Percentiles rank a stretch among this genome's conserved stretches.
These are phyloP conservation scores for Hypoxylon sp. DNA, from an alignment of 2,329 filamentous ascomycete species.

Conservation along the genomic window DNA sequence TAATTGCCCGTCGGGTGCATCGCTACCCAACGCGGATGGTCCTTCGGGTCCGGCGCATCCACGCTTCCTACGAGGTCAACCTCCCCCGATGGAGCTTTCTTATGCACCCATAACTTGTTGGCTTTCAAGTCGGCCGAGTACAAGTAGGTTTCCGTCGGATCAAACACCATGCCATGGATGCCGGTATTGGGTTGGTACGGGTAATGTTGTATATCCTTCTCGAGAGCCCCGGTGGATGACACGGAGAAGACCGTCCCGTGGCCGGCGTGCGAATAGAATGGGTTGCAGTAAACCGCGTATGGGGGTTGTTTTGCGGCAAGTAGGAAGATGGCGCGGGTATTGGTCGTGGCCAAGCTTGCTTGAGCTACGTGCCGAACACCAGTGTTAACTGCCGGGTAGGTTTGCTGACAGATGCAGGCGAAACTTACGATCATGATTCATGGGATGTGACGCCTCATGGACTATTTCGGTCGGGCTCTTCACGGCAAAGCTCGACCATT, in stretches of 20 bases:
- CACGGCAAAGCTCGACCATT: slow-evolving; percentile 86
- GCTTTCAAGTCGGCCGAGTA: slow-evolving; percentile 83
- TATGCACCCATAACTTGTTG: slow-evolving; percentile 88
- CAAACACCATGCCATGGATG: slow-evolving; percentile 87
- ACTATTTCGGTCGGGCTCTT: slow-evolving; percentile 80
- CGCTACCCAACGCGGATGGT: slow-evolving; percentile 91
- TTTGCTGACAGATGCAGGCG: slow-evolving; percentile 28
- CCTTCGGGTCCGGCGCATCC: slow-evolving; percentile 75
- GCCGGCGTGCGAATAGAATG: slow-evolving; percentile 88
- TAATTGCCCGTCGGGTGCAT: slow-evolving; percentile 83
- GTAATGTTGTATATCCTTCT: slow-evolving; percentile 77
- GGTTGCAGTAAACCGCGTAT: slow-evolving; percentile 88
- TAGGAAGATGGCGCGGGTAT: slow-evolving; percentile 90
- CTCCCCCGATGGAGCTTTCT: slow-evolving; percentile 71
- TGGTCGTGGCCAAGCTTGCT: slow-evolving; percentile 77
- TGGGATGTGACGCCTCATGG: slow-evolving; percentile 79
- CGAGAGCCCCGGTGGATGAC: slow-evolving; percentile 67
- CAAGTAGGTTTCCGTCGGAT: slow-evolving; percentile 77
- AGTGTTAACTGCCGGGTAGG: slow-evolving; percentile 30
- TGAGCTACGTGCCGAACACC: slow-evolving; percentile 62
- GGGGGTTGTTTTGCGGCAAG: slow-evolving; percentile 82
- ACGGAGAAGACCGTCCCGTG: slow-evolving; percentile 82
- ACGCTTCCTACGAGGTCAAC: slow-evolving; percentile 79
- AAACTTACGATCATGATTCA: slow-evolving; percentile 79
- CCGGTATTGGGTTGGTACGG: slow-evolving; percentile 76